phyloP scores from a whole-genome alignment of 78 protist species.

The Tieghemostelium lacteum region DNA sequence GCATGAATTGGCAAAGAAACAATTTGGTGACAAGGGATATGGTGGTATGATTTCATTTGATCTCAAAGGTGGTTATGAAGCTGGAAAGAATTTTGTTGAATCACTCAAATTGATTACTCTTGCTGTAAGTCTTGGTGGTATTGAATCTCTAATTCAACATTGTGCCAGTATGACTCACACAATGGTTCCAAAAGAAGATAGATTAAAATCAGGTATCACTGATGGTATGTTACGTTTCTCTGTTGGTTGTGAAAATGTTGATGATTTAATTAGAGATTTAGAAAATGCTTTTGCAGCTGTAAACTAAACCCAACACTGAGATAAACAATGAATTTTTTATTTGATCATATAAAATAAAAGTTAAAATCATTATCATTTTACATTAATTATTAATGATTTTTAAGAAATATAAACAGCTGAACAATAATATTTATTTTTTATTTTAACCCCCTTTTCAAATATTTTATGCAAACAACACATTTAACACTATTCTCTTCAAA shows the following conservation, averaged over 20 bases:
- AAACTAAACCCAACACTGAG: too few species aligned
- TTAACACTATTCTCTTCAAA: too few species aligned
- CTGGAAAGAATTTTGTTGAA: constrained; percentile 22
- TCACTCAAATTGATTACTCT: constrained; percentile 26
- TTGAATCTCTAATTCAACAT: constrained; percentile 74
- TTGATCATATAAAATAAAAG: too few species aligned
- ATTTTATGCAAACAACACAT: too few species aligned
- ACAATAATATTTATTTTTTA: too few species aligned
- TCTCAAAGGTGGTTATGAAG: constrained; percentile 66
- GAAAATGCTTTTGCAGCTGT: constrained; percentile 2
- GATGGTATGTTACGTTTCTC: constrained; percentile 84
- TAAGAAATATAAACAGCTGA: too few species aligned
- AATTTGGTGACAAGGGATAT: constrained; percentile 20
- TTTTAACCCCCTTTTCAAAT: too few species aligned
- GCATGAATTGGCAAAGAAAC: constrained; percentile 70
- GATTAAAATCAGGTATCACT: constrained; percentile 69
- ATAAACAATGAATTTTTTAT: too few species aligned
- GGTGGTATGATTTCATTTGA: constrained; percentile 80
- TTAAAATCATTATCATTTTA: too few species aligned
- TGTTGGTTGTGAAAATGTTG: constrained; percentile 80
- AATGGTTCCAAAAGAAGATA: constrained; percentile 18
- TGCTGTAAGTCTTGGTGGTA: constrained; percentile 85
- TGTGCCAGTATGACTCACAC: constrained; percentile 83
- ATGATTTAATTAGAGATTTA: constrained; percentile 80
- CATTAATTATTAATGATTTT: too few species aligned